Evolutionary conservation across 2,329 filamentous ascomycete genomes (phyloP), one percentile per base, ranked within the genome.

Genomic region (Rhynchosporium graminicola): DNA sequence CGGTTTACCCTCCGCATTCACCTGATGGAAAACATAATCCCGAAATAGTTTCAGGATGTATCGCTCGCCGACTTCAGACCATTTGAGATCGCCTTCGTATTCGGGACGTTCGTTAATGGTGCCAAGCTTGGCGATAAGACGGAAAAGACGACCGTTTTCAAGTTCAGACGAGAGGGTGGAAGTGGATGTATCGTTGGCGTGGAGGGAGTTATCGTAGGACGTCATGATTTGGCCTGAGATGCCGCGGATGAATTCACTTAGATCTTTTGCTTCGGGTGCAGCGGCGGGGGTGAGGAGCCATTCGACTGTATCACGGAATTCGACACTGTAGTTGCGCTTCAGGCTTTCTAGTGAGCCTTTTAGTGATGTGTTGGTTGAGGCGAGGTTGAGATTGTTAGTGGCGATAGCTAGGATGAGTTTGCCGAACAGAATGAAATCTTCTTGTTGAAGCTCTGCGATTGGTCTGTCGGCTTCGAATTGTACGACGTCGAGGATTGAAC

Each of bases 1-100:
- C 0, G 95, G 90, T 59, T 90, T 89, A 13, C 92, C 92, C 62
- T 91, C 87, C 36, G 85, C 83, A 74, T 98, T 92, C 12, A 97
- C 92, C 72, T 96, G 93, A 75, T 99, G 95, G 77, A 98, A 99
- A 46, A 97, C 91, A 71, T 96, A 98, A 77, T 99, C 95, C 56
- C 95, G 86, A 80, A 98, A 98, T 8, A 99, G 83, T 77, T 97
- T 97, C 67, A 99, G 81, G 74, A 91, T 90, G 75, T 97, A 98
- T 33, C 93, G 86, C 71, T 97, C 92, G 31, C 94, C 94, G 54
- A 90, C 95, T 75, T 98, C 94, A 4, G 92, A 91, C 94, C 95
- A 99, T 55, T 85, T 81, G 0, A 83, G 79, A 65, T 93, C 89
- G 46, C 87, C 86, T 59, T 91, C 90, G 65, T 90, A 89, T 72